Conservation (phyloP, 345 rosid species). For the Eucalyptus tenuipes region DNA sequence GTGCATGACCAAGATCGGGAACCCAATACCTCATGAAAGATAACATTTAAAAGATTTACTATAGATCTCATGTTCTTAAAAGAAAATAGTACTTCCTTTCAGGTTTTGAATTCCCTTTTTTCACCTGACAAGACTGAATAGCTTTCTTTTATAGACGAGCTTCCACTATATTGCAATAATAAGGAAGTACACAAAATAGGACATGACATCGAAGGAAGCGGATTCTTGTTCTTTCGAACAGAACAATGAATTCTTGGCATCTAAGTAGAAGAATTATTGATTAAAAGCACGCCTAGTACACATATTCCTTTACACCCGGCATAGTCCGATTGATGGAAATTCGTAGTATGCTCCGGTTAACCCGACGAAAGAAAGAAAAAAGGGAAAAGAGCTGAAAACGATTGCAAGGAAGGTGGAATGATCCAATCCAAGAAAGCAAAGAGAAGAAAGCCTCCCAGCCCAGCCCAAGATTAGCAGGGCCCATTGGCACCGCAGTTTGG, state of each 20-base stretch:
- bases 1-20: neutral
- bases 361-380: neutral
- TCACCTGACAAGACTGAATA: neutral
- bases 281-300: neutral
- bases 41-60: neutral
- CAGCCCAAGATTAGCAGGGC: neutral
- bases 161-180: neutral
- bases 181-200: neutral
- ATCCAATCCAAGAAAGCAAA: neutral
- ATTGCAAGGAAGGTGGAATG: neutral
- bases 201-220: neutral
- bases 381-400: neutral
- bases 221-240: neutral
- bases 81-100: neutral
- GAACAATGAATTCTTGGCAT: neutral
- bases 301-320: neutral
- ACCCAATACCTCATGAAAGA: neutral
- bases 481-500: neutral
- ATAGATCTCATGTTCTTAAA: neutral
- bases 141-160: neutral
- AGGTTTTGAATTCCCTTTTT: neutral
- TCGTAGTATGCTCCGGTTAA: neutral
- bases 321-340: neutral
- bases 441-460: neutral
- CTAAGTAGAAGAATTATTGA: neutral